phyloP scores from a whole-genome alignment of 2,329 filamentous ascomycete genomes.

The Pseudocercospora vitis region DNA sequence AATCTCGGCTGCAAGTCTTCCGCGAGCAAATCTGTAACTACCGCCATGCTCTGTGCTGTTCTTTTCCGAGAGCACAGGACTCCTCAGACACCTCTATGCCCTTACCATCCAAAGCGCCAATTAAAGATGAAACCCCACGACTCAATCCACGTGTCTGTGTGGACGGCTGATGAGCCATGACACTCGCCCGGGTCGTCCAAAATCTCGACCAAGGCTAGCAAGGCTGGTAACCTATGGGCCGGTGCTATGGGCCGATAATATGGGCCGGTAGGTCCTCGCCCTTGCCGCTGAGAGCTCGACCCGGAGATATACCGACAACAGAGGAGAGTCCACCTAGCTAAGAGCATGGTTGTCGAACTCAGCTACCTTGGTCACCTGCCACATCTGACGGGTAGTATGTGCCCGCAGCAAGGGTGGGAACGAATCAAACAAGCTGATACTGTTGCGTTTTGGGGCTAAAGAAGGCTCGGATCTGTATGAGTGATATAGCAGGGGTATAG shows the following conservation, averaged over 20 bases:
- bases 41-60: neutral
- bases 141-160: neutral
- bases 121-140: neutral
- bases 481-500: too few relatives aligned
- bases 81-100: too few relatives aligned
- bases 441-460: too few relatives aligned
- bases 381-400: too few relatives aligned
- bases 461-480: too few relatives aligned
- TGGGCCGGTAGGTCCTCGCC: neutral
- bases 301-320: neutral
- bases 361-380: neutral
- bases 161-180: neutral
- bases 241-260: neutral
- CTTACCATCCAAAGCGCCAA: too few relatives aligned
- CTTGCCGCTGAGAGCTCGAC: neutral
- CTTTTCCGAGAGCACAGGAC: too few relatives aligned
- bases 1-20: neutral
- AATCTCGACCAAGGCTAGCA: neutral
- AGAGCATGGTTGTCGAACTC: too few relatives aligned
- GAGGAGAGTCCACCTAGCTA: neutral
- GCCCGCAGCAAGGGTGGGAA: too few relatives aligned
- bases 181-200: neutral
- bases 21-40: neutral
- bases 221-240: neutral
- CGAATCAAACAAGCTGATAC: too few relatives aligned